Evolutionary conservation across 2,329 filamentous ascomycete genomes (phyloP).

Genomic region (Lachnum nothofagi): DNA sequence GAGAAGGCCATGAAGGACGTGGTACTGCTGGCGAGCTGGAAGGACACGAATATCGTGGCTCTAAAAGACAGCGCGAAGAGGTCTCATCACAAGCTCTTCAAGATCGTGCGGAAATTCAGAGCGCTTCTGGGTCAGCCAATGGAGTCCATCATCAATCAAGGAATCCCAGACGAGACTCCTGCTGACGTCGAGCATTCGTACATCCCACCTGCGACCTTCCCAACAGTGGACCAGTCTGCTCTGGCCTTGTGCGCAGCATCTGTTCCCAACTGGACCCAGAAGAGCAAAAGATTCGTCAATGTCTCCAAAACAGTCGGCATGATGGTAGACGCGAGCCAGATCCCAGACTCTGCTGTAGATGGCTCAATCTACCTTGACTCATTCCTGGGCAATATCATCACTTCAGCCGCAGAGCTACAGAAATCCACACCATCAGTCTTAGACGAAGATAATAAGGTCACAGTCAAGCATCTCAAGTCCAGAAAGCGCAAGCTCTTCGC

Average conservation of each 20-base stretch:
- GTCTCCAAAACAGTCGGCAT: conserved; percentile 63
- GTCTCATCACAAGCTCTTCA: conserved; percentile 89
- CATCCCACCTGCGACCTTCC: conserved; percentile 8
- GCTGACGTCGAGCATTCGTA: conserved; percentile 3
- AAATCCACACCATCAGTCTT: conserved; percentile 77
- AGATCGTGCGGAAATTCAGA: conserved; percentile 85
- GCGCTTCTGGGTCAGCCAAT: conserved; percentile 71
- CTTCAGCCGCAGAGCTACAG: conserved; percentile 66
- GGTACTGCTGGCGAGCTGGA: conserved; percentile 93
- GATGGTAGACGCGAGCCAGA: conserved; percentile 61
- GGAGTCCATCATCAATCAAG: conserved; percentile 55
- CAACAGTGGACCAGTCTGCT: conserved; percentile 27
- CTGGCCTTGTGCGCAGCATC: conserved; percentile 22
- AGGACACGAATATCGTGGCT: conserved; percentile 90
- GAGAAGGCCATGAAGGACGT: conserved; percentile 92
- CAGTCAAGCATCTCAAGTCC: conserved; percentile 82
- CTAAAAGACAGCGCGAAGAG: conserved; percentile 82
- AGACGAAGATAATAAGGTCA: conserved; percentile 79
- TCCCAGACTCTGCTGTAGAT: conserved; percentile 49
- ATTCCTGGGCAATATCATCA: conserved; percentile 65
- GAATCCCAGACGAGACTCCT: conserved; percentile 45
- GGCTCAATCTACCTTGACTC: conserved; percentile 56
- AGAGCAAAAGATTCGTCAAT: conserved; percentile 66
- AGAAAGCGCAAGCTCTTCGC: conserved; percentile 87
- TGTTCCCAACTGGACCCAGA: conserved; percentile 38